phyloP scores from a whole-genome alignment of 352 stramenopile species.

The Phytopythium montanum region DNA sequence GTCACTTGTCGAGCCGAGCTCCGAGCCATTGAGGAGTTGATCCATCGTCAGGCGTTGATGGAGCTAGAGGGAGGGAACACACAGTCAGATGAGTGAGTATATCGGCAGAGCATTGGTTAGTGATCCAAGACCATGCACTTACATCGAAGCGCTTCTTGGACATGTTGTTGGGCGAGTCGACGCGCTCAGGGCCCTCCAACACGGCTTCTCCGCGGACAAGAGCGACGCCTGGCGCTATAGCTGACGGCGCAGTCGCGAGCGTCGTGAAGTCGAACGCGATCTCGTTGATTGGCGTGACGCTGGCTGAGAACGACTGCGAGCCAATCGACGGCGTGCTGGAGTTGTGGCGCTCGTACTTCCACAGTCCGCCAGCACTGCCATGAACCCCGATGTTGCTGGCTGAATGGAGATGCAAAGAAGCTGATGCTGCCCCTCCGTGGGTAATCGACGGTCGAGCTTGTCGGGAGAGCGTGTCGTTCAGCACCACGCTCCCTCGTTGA shows the following conservation, averaged over 20 bases:
- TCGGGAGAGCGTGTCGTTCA: conserved; percentile 24
- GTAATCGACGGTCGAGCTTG: conserved; percentile 9
- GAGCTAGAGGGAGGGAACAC: conserved; percentile 21
- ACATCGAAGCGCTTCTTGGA: conserved; percentile 71
- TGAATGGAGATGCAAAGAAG: conserved; percentile 8
- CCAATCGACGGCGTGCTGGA: not conserved
- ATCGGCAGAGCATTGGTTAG: too few relatives aligned
- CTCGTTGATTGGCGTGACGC: conserved; percentile 3
- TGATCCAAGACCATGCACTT: conserved; percentile 3
- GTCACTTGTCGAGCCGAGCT: not conserved
- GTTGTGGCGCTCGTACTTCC: conserved; percentile 19
- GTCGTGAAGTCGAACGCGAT: conserved; percentile 6
- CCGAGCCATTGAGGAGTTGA: conserved; percentile 31
- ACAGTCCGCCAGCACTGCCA: conserved; percentile 15
- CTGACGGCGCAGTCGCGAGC: not conserved
- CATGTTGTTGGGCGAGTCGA: conserved; percentile 45
- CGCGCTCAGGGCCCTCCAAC: conserved; percentile 33
- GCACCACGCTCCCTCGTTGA: conserved; percentile 6
- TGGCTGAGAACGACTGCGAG: not conserved
- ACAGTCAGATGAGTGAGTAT: not conserved
- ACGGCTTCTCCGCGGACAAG: conserved; percentile 38
- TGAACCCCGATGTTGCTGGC: conserved; percentile 10
- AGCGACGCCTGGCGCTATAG: conserved; percentile 34
- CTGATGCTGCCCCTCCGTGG: not conserved
- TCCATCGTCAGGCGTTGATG: conserved; percentile 57